Evolutionary conservation across 257 asterid species (phyloP).

Genomic region (Solanum chmielewskii): DNA sequence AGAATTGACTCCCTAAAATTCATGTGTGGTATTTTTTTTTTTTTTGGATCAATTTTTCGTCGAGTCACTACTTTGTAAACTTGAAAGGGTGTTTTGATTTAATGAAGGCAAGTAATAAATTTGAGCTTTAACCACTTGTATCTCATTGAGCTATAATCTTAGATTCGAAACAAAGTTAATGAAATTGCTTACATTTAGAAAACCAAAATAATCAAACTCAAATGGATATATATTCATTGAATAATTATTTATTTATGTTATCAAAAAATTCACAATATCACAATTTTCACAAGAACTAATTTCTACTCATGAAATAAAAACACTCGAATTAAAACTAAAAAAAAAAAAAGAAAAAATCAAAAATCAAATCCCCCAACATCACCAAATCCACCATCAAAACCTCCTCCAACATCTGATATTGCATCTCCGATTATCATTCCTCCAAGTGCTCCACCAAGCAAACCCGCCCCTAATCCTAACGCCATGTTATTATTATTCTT

Average conservation of each 20-base stretch:
- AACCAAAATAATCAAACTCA: too few species aligned
- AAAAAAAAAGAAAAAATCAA: background rate
- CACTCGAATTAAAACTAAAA: background rate
- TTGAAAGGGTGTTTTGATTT: too few species aligned
- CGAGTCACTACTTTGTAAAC: too few species aligned
- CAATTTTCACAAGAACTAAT: background rate
- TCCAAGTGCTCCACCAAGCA: conserved; percentile 74
- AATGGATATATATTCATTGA: too few species aligned
- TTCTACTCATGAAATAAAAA: background rate
- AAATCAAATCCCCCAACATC: conserved; percentile 40
- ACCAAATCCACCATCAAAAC: conserved; percentile 30
- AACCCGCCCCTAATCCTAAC: conserved; percentile 73
- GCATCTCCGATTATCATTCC: conserved; percentile 63
- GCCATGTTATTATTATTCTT: conserved; percentile 44
- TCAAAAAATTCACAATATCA: background rate
- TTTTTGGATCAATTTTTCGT: too few species aligned
- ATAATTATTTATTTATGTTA: background rate
- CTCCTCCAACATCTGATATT: conserved; percentile 42
- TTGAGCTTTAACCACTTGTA: too few species aligned
- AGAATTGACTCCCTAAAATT: too few species aligned
- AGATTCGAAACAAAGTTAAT: too few species aligned
- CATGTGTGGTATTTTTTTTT: too few species aligned
- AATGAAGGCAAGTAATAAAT: too few species aligned
- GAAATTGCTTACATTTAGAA: too few species aligned
- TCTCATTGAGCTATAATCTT: too few species aligned